A percentile compares a stretch with the other conserved stretches of the same genome.
These are phyloP conservation scores for Acer yangbiense DNA, from an alignment of 345 rosid genomes.

Conservation along the genomic window DNA sequence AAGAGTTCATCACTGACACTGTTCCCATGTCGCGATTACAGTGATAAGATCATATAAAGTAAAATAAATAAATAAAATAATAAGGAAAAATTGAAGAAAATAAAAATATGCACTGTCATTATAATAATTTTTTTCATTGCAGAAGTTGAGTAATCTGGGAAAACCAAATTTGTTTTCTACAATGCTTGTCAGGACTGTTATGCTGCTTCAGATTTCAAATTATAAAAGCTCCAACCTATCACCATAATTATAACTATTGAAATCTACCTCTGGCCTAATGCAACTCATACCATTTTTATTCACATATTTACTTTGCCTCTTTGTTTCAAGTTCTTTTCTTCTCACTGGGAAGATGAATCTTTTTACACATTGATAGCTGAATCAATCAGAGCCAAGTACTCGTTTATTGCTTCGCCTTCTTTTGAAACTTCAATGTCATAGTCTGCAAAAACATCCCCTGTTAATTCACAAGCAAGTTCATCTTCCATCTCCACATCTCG, in stretches of 20 bases:
- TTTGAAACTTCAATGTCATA: slow-evolving; percentile 68
- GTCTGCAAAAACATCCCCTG: slow-evolving; percentile 61
- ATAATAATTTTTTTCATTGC: background rate
- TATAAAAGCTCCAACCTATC: background rate
- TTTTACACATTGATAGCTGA: slow-evolving; percentile 35
- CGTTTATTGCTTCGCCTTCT: slow-evolving; percentile 76
- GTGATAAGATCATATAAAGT: no score
- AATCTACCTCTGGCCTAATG: background rate
- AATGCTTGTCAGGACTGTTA: background rate
- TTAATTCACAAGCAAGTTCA: slow-evolving; percentile 63
- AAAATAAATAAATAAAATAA: no score
- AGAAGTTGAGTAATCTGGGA: background rate
- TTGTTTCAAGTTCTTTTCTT: background rate
- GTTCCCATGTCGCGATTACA: no score
- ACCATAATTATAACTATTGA: slow-evolving; percentile 6
- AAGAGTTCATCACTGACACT: no score
- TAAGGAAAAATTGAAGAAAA: background rate
- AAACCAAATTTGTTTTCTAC: background rate
- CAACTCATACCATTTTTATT: slow-evolving; percentile 4
- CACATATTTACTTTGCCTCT: slow-evolving; percentile 1
- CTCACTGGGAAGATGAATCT: slow-evolving; percentile 23
- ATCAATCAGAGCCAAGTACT: slow-evolving; percentile 63
- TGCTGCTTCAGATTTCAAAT: background rate
- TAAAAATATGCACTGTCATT: background rate
- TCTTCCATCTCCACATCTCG: slow-evolving; percentile 83